These are phyloP conservation scores for Drechslerella dactyloides DNA, from an alignment of 2,329 filamentous ascomycete genomes.

Conservation along the genomic window DNA sequence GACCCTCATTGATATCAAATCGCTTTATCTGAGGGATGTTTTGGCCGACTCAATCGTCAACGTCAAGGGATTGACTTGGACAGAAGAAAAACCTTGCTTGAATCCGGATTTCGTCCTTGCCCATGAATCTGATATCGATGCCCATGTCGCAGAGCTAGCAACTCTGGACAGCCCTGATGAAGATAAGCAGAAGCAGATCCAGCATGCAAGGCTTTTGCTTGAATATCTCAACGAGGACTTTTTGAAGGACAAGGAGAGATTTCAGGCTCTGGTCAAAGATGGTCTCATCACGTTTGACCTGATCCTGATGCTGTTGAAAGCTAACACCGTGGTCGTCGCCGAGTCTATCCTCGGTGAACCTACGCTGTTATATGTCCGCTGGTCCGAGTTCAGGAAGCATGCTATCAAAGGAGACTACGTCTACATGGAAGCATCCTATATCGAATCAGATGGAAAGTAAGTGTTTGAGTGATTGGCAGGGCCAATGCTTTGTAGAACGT, in stretches of 20 bases:
- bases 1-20: constrained; percentile 83
- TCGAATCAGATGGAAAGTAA: constrained; percentile 18
- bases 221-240: constrained; percentile 84
- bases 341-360: constrained; percentile 8
- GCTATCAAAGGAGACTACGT: background rate
- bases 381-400: background rate
- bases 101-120: constrained; percentile 66
- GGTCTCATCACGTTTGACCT: constrained; percentile 88
- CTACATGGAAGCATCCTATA: constrained; percentile 9
- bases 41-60: constrained; percentile 75
- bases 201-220: constrained; percentile 74
- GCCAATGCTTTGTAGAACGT: background rate
- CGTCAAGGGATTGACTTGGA: constrained; percentile 77
- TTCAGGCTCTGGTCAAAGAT: constrained; percentile 79
- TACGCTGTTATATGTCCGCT: background rate
- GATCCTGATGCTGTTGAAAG: constrained; percentile 87
- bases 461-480: background rate
- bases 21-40: constrained; percentile 75
- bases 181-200: constrained; percentile 66
- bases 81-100: constrained; percentile 77
- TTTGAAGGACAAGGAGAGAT: constrained; percentile 74
- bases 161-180: constrained; percentile 65
- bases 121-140: constrained; percentile 60
- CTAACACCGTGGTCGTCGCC: constrained; percentile 72
- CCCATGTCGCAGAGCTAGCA: constrained; percentile 70